Evolutionary conservation across 352 stramenopile genomes (phyloP).

Genomic region (Globisporangium iwayamae): DNA sequence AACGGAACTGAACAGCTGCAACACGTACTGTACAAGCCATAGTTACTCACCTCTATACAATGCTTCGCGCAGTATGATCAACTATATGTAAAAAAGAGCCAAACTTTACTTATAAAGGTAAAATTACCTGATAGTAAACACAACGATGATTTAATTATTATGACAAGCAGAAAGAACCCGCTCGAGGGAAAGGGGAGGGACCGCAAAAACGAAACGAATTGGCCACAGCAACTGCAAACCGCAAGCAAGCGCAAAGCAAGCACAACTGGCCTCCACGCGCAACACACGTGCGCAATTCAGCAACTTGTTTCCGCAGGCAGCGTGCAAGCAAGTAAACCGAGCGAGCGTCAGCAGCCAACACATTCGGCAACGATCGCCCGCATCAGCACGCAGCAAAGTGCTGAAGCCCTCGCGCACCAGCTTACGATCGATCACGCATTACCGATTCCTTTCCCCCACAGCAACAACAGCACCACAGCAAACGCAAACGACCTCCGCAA

Average conservation of each 20-base stretch:
- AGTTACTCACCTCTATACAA: neutral
- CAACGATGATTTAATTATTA: neutral
- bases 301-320: neutral
- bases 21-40: neutral
- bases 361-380: neutral
- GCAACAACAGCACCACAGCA: neutral
- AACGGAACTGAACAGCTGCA: neutral
- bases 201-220: neutral
- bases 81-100: neutral
- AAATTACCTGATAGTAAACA: neutral
- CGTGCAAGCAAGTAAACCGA: neutral
- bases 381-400: neutral
- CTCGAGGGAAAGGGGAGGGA: conserved; percentile 1
- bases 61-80: neutral
- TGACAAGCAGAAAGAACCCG: neutral
- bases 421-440: neutral
- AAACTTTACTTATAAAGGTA: neutral
- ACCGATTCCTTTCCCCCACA: neutral
- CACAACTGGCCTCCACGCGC: neutral
- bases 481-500: neutral
- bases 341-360: neutral
- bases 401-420: neutral
- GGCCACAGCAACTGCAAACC: neutral
- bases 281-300: neutral
- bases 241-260: neutral